Percentiles rank a stretch among this genome's conserved stretches.
These are phyloP conservation scores for Kazachstania africana DNA, from an alignment of 805 yeast species.

Conservation along the genomic window DNA sequence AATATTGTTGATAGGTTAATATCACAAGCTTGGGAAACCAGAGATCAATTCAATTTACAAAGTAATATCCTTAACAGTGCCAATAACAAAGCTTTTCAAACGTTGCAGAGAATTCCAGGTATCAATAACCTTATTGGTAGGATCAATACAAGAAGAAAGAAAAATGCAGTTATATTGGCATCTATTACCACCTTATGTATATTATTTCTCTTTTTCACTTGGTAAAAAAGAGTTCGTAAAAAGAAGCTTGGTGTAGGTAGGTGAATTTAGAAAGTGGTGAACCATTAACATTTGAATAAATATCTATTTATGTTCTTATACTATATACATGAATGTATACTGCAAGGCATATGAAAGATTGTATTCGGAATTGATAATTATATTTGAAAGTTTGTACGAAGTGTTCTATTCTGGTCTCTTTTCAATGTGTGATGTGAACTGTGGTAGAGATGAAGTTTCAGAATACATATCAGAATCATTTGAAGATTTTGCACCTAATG, in stretches of 20 bases:
- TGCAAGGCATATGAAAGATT: neutral
- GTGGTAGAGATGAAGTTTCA: conserved; percentile 8
- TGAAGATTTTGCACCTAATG: conserved; percentile 12
- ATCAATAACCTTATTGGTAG: conserved; percentile 60
- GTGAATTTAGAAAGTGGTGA: no score
- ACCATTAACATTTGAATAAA: no score
- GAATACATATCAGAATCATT: conserved; percentile 5
- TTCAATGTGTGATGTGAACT: no score
- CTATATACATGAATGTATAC: neutral
- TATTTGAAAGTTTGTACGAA: no score
- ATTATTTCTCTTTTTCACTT: conserved; percentile 47
- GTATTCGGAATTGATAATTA: no score
- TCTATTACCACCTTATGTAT: conserved; percentile 62
- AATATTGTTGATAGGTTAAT: conserved; percentile 67
- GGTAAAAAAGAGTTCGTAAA: conserved; percentile 16
- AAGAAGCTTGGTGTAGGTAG: neutral
- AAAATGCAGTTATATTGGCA: conserved; percentile 81
- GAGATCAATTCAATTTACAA: conserved; percentile 75
- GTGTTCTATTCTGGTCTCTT: no score
- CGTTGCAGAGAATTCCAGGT: conserved; percentile 71
- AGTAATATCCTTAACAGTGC: conserved; percentile 51
- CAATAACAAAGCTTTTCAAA: conserved; percentile 46
- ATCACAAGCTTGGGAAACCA: conserved; percentile 76
- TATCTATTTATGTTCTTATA: no score
- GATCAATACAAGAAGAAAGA: conserved; percentile 78